Conservation (phyloP, 1,284 basidiomycete species). For the Grifola frondosa region DNA sequence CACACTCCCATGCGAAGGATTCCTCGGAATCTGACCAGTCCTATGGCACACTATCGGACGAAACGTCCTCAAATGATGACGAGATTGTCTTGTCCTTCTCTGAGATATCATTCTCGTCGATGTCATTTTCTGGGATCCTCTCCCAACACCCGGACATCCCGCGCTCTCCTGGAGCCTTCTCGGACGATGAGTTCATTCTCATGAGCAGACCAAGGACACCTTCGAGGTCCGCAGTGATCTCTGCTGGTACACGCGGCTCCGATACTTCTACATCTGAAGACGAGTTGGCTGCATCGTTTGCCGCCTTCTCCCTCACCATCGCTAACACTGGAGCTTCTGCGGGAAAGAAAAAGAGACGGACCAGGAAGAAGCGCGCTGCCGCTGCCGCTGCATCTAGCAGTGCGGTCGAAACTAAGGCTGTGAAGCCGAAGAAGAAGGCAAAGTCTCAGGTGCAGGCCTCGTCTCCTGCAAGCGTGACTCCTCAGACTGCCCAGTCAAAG, state of each 20-base stretch:
- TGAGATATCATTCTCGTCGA: slow-evolving; percentile 24
- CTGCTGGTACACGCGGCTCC: too few species aligned
- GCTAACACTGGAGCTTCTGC: slow-evolving; percentile 5
- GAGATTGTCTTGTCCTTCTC: slow-evolving; percentile 56
- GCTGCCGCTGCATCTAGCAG: slow-evolving; percentile 3
- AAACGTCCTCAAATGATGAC: slow-evolving; percentile 41
- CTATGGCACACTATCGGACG: slow-evolving; percentile 24
- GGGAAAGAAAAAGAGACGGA: slow-evolving; percentile 2
- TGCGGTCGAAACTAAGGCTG: slow-evolving; percentile 6
- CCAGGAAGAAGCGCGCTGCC: neutral
- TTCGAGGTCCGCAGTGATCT: neutral
- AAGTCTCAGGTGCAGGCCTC: slow-evolving; percentile 11
- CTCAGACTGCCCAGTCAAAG: slow-evolving; percentile 14
- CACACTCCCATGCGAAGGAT: slow-evolving; percentile 15
- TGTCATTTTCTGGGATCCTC: slow-evolving; percentile 17
- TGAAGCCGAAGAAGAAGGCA: slow-evolving; percentile 17
- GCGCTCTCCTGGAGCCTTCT: slow-evolving; percentile 26
- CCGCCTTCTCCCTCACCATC: slow-evolving; percentile 22
- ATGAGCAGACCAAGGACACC: slow-evolving; percentile 23
- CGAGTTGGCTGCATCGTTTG: slow-evolving; percentile 23
- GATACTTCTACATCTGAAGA: slow-evolving; percentile 14
- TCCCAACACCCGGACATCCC: slow-evolving; percentile 17
- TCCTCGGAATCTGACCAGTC: slow-evolving; percentile 26
- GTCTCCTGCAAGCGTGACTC: slow-evolving; percentile 7
- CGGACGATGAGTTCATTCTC: slow-evolving; percentile 33